These are phyloP conservation scores for Dalbergia cultrata DNA, from an alignment of 306 rosid species.

Conservation along the genomic window DNA sequence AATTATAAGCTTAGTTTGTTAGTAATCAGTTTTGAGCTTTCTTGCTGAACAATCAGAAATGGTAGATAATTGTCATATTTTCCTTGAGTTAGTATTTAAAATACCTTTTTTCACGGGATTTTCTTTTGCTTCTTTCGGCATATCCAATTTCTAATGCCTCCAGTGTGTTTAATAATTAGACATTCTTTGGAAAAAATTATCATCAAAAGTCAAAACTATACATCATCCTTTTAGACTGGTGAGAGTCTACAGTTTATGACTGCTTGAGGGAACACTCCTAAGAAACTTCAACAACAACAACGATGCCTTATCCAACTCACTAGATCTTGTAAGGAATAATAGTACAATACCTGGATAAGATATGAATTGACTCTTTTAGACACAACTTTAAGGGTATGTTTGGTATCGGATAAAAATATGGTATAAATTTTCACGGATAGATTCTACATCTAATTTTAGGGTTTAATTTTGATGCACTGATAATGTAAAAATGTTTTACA, in stretches of 20 bases:
- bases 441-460: too few relatives aligned
- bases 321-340: background rate
- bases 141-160: conserved; percentile 21
- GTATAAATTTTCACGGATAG: too few relatives aligned
- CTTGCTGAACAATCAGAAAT: conserved; percentile 13
- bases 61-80: conserved; percentile 6
- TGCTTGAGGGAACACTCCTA: background rate
- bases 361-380: background rate
- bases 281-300: background rate
- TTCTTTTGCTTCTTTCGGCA: background rate
- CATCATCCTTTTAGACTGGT: background rate
- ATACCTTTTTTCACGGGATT: background rate
- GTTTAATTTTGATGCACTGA: too few relatives aligned
- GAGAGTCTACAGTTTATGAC: background rate
- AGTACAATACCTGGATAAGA: background rate
- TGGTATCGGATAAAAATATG: too few relatives aligned
- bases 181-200: background rate
- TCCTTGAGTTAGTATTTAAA: conserved; percentile 14
- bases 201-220: background rate
- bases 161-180: background rate
- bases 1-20: background rate
- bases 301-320: background rate
- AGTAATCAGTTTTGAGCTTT: conserved; percentile 14
- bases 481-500: too few relatives aligned
- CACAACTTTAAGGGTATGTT: background rate